Base-by-base conservation (phyloP, 2,329 filamentous ascomycete genomes). In the Penicillium glabrum region DNA sequence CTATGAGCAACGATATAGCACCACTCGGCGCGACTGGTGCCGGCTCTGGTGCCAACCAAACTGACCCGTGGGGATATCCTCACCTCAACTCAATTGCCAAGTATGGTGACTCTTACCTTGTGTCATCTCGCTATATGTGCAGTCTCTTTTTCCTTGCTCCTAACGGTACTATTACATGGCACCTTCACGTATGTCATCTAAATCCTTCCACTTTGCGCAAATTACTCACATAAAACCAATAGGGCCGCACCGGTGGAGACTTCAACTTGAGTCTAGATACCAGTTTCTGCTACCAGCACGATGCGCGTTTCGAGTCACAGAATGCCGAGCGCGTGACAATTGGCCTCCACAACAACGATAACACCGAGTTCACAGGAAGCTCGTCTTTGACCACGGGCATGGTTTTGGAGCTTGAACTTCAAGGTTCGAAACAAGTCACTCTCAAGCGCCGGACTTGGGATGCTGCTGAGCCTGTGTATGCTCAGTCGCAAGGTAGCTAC, bases 231-330 rank as follows among this genome's bases (percentile, higher is more conserved):
- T 29, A 8, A 5, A n/a, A 19, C 11, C 1, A 13, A 35, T 37
- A 68, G 66, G 65, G 65, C 27, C 61, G 59, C 56, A 63, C 60
- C 44, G 66, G 66, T 33, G 67, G 64, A 29, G 63, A 66, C 48
- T 70, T 69, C 47, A 44, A 58, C 5, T 54, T 63, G 6, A 54
- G 52, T 21, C 52, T 60, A 14, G 61, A 56, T 4, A 53, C 59
- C 11, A 64, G 51, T 16, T 71, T 69, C 53, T 64, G 62, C 48
- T 72, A 65, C 54, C 69, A 72, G 51, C 70, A 72, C 53, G 59
- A 73, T 55, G 66, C 68, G 2, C 70, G 73, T n/a, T 60, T 74
- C 39, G 57, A 64, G 37, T 60, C 63, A 19, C 65, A 70, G 35
- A 67, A 66, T 19, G 54, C 64, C 24, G 63, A 65, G 10, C 63